Evolutionary conservation across 805 yeast genomes (phyloP).

Genomic region (Candida caryicola): DNA sequence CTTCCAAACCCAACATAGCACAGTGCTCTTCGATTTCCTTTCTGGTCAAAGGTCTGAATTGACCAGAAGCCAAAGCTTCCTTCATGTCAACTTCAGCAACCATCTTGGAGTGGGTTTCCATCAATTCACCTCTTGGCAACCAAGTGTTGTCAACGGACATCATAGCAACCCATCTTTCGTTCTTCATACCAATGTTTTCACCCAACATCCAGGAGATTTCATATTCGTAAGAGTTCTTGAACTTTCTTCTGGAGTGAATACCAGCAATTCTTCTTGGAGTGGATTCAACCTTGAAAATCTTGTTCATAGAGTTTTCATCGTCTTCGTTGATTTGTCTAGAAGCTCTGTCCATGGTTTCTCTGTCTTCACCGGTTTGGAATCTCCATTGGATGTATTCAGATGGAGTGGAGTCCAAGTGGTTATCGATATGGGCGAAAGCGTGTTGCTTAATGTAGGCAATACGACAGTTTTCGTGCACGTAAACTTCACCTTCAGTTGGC

Average conservation of each 20-base stretch:
- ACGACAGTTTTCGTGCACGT: constrained; percentile 99
- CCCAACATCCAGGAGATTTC: constrained; percentile 97
- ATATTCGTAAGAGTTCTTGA: constrained; percentile 99
- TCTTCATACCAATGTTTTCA: constrained; percentile 98
- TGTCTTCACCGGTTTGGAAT: constrained; percentile 99
- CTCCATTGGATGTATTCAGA: constrained; percentile 99
- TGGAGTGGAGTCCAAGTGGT: constrained; percentile 98
- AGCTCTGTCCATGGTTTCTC: constrained; percentile 99
- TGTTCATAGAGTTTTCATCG: constrained; percentile 98
- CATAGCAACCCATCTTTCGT: constrained; percentile 99
- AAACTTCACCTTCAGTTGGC: constrained; percentile 98
- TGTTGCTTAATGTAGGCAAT: constrained; percentile 99
- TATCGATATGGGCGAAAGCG: constrained; percentile 99
- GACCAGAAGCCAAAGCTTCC: constrained; percentile 99
- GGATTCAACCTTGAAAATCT: constrained; percentile 98
- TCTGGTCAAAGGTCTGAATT: constrained; percentile 99
- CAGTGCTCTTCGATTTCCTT: constrained; percentile 99
- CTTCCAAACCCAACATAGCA: constrained; percentile 96
- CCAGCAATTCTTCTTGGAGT: constrained; percentile 95
- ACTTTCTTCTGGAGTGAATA: constrained; percentile 96
- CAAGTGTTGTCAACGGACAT: constrained; percentile 99
- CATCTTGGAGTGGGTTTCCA: constrained; percentile 93
- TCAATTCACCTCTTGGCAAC: constrained; percentile 99
- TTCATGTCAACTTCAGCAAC: constrained; percentile 99
- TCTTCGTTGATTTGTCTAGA: constrained; percentile 96